These are phyloP conservation scores for Saccharomycopsis javanensis DNA, from an alignment of 805 yeast genomes.

Conservation along the genomic window DNA sequence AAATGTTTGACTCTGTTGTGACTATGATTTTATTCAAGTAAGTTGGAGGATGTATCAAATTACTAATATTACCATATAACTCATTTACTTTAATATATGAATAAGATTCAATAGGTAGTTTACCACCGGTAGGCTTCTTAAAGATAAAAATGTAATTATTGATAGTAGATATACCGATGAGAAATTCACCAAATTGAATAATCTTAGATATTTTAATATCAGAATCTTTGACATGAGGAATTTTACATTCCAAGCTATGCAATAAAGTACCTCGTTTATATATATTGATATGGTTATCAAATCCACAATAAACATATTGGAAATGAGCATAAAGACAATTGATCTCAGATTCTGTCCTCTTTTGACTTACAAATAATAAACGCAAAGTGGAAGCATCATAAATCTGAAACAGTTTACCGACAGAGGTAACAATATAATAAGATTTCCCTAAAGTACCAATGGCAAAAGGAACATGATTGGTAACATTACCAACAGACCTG, in stretches of 20 bases:
- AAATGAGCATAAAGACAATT: conserved; percentile 67
- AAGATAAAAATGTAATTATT: conserved; percentile 42
- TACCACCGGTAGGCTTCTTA: conserved; percentile 37
- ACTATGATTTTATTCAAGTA: conserved; percentile 82
- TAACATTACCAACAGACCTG: conserved; percentile 83
- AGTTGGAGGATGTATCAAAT: conserved; percentile 76
- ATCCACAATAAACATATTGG: conserved; percentile 75
- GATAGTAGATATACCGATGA: conserved; percentile 44
- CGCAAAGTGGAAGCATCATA: conserved; percentile 86
- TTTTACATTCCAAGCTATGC: conserved; percentile 26
- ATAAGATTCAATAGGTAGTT: conserved; percentile 54
- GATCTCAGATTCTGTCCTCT: conserved; percentile 62
- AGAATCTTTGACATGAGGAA: conserved; percentile 21
- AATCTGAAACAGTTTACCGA: conserved; percentile 84
- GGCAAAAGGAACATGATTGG: conserved; percentile 78
- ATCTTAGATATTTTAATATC: conserved; percentile 35
- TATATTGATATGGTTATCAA: conserved; percentile 61
- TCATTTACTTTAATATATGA: conserved; percentile 49
- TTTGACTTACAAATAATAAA: conserved; percentile 74
- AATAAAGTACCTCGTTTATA: conserved; percentile 73
- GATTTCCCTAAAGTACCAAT: conserved; percentile 82
- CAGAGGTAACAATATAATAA: conserved; percentile 80
- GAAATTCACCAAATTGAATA: conserved; percentile 65
- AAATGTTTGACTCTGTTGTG: conserved; percentile 56
- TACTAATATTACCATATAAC: conserved; percentile 64